These are phyloP conservation scores for Lasiodiplodia theobromae DNA, from an alignment of 2,329 filamentous ascomycete species.

Conservation along the genomic window DNA sequence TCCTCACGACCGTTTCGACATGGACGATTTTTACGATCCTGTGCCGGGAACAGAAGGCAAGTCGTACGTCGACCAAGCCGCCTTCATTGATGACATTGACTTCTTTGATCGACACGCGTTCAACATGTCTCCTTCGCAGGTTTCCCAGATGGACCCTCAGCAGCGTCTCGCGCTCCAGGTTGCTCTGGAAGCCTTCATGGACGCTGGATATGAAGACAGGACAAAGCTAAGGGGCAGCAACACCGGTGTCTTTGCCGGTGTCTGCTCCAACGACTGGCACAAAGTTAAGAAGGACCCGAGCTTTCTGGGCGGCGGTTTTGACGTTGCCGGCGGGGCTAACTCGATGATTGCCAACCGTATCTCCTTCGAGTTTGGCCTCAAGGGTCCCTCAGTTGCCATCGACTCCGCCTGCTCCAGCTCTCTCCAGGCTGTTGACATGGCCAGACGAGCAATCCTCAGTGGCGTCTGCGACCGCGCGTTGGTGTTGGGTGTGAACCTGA, in stretches of 20 bases:
- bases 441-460: background rate
- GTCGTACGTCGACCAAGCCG: conserved; percentile 29
- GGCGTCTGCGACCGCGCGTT: conserved; percentile 23
- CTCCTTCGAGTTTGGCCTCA: conserved; percentile 40
- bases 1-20: conserved; percentile 30
- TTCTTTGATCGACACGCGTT: conserved; percentile 34
- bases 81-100: conserved; percentile 32
- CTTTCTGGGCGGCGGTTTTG: background rate
- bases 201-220: conserved; percentile 32
- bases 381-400: conserved; percentile 41
- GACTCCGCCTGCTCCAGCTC: conserved; percentile 44
- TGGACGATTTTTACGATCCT: conserved; percentile 34
- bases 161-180: conserved; percentile 33
- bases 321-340: conserved; percentile 20
- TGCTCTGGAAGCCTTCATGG: conserved; percentile 32
- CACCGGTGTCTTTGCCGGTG: conserved; percentile 39
- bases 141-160: conserved; percentile 33
- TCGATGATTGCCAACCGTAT: conserved; percentile 42
- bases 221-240: conserved; percentile 30
- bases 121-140: conserved; percentile 31
- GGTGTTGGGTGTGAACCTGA: conserved; percentile 32
- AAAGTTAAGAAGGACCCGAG: background rate
- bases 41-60: conserved; percentile 36
- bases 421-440: conserved; percentile 38
- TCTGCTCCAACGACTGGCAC: conserved; percentile 34